phyloP scores from a whole-genome alignment of 495 filamentous ascomycete species.

The Apiosordaria backusii region DNA sequence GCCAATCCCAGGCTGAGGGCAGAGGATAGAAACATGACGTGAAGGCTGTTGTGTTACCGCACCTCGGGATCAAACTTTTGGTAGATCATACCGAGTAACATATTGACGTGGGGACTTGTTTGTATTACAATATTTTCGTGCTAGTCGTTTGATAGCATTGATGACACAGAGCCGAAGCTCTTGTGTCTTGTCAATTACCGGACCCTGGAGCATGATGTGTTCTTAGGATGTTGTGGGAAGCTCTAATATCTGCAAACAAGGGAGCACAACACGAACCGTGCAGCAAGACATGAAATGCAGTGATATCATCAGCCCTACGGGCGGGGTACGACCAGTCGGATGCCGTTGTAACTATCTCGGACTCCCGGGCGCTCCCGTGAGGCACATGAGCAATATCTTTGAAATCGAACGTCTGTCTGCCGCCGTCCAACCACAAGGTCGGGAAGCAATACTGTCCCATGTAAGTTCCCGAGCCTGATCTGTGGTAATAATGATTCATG shows the following conservation, averaged over 20 bases:
- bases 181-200: not conserved
- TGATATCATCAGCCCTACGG: conserved; percentile 1
- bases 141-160: not conserved
- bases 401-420: not conserved
- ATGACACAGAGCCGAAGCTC: not conserved
- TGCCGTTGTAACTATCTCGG: not conserved
- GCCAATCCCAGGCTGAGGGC: not conserved
- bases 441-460: not conserved
- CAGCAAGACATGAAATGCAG: not conserved
- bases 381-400: not conserved
- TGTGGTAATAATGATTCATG: not conserved
- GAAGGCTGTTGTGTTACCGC: not conserved
- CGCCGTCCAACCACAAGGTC: not conserved
- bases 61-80: not conserved
- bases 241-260: not conserved
- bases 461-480: not conserved
- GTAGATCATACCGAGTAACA: not conserved
- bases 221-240: not conserved
- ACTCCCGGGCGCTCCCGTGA: conserved; percentile 4
- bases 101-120: not conserved
- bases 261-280: not conserved
- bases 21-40: not conserved
- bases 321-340: not conserved
- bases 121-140: too few species aligned
- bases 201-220: too few species aligned